Evolutionary conservation across 768 basidiomycete genomes (phyloP).

Genomic region (Cubamyces lactineus): DNA sequence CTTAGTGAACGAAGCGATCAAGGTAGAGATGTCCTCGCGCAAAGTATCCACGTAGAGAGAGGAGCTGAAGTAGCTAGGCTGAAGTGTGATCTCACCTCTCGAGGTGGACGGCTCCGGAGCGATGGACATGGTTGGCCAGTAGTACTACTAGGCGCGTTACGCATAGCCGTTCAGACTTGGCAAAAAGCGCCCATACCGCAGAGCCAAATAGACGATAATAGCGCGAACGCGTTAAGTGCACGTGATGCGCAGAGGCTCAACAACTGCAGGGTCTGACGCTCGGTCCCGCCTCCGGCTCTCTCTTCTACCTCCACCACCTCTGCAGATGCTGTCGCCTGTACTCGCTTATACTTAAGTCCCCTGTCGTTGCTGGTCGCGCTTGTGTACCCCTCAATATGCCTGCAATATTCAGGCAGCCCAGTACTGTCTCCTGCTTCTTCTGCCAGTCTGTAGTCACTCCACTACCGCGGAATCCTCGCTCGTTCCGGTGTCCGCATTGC

Average conservation of each 20-base stretch:
- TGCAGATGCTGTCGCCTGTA: not conserved
- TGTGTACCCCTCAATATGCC: conserved; percentile 27
- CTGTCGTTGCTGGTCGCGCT: not conserved
- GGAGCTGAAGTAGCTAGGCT: conserved; percentile 80
- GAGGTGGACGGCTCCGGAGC: conserved; percentile 57
- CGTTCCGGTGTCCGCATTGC: conserved; percentile 70
- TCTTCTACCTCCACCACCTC: conserved; percentile 1
- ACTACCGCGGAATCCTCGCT: conserved; percentile 50
- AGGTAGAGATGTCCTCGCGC: conserved; percentile 61
- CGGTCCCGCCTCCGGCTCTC: conserved; percentile 3
- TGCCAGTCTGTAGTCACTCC: conserved; percentile 55
- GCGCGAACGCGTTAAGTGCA: conserved; percentile 28
- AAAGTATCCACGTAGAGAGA: conserved; percentile 69
- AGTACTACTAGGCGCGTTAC: too few species aligned
- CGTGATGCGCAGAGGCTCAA: conserved; percentile 16
- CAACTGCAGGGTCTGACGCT: conserved; percentile 6
- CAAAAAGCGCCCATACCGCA: not conserved
- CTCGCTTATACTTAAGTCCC: not conserved
- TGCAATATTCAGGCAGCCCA: conserved; percentile 56
- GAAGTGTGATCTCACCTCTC: conserved; percentile 66
- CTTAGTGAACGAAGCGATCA: conserved; percentile 58
- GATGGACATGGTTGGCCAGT: conserved; percentile 39
- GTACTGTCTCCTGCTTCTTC: conserved; percentile 66
- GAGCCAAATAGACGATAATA: conserved; percentile 25
- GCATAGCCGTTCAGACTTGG: not conserved